These are phyloP conservation scores for Melastoma malabathricum DNA, from an alignment of 345 rosid genomes.

Conservation along the genomic window DNA sequence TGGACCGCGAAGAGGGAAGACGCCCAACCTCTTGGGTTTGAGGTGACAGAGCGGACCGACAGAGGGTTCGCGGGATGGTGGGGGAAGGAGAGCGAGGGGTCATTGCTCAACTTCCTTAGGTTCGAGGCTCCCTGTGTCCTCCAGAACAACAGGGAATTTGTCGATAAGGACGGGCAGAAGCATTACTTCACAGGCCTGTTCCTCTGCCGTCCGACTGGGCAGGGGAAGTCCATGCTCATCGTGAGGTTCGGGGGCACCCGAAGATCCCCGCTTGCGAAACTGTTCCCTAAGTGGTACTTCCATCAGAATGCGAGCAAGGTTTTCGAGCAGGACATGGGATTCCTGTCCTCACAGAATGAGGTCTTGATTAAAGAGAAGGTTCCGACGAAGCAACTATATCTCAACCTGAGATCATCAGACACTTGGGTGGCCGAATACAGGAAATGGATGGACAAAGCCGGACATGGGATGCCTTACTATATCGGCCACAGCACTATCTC, in stretches of 20 bases:
- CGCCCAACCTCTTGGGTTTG: slow-evolving; percentile 61
- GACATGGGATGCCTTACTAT: slow-evolving; percentile 96
- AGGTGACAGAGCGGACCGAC: slow-evolving; percentile 57
- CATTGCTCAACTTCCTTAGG: slow-evolving; percentile 36
- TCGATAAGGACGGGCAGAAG: slow-evolving; percentile 51
- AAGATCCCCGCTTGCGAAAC: slow-evolving; percentile 31
- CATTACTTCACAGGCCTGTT: slow-evolving; percentile 64
- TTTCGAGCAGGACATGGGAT: slow-evolving; percentile 95
- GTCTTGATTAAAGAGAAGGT: slow-evolving; percentile 64
- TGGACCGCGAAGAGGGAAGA: slow-evolving; percentile 79
- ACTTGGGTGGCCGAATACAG: slow-evolving; percentile 87
- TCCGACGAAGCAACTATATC: slow-evolving; percentile 70
- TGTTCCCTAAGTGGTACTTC: slow-evolving; percentile 70
- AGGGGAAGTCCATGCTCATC: slow-evolving; percentile 92
- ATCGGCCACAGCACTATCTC: slow-evolving; percentile 65
- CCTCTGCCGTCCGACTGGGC: slow-evolving; percentile 93
- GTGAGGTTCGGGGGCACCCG: slow-evolving; percentile 71
- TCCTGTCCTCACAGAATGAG: slow-evolving; percentile 80
- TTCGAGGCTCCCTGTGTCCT: slow-evolving; percentile 81
- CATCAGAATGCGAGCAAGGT: slow-evolving; percentile 82
- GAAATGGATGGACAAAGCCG: slow-evolving; percentile 97
- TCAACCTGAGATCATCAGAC: slow-evolving; percentile 68
- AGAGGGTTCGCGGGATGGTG: slow-evolving; percentile 88
- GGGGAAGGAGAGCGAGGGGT: slow-evolving; percentile 57
- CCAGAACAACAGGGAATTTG: slow-evolving; percentile 51